Conservation (phyloP, 139 green algal species). For the Gonium pectorale region DNA sequence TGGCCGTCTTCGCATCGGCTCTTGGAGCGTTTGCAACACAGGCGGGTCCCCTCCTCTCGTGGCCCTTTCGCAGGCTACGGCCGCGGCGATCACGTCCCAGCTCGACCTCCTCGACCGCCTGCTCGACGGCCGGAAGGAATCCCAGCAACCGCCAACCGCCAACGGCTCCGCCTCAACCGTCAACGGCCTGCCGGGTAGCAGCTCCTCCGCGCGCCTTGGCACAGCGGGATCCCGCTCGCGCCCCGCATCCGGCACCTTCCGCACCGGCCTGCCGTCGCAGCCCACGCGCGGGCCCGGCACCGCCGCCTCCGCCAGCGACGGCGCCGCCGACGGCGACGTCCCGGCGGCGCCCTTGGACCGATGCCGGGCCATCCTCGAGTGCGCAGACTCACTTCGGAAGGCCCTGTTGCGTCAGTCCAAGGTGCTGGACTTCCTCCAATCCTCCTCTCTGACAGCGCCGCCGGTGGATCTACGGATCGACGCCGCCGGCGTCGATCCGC, state of each 20-base stretch:
- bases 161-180: not conserved
- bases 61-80: not conserved
- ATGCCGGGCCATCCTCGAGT: constrained; percentile 40
- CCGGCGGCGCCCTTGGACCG: constrained; percentile 28
- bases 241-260: too few species aligned
- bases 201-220: too few species aligned
- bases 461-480: constrained; percentile 24
- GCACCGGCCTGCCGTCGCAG: constrained; percentile 17
- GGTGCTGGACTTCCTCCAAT: constrained; percentile 53
- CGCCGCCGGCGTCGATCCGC: constrained; percentile 35
- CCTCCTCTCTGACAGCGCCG: constrained; percentile 11
- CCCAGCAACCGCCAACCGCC: not conserved
- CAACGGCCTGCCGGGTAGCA: too few species aligned
- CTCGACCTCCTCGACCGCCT: constrained; percentile 46
- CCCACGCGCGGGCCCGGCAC: constrained; percentile 5
- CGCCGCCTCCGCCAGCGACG: not conserved
- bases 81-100: constrained; percentile 32
- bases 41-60: not conserved
- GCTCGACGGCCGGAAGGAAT: constrained; percentile 14
- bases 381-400: constrained; percentile 27
- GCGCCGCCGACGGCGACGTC: not conserved
- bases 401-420: constrained; percentile 49
- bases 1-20: too few species aligned
- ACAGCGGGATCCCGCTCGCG: too few species aligned
- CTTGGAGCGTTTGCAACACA: not conserved